A percentile compares a stretch with the other conserved stretches of the same genome.
Evolutionary conservation across 768 basidiomycete species (phyloP).

Genomic region (Rhodotorula diobovata): DNA sequence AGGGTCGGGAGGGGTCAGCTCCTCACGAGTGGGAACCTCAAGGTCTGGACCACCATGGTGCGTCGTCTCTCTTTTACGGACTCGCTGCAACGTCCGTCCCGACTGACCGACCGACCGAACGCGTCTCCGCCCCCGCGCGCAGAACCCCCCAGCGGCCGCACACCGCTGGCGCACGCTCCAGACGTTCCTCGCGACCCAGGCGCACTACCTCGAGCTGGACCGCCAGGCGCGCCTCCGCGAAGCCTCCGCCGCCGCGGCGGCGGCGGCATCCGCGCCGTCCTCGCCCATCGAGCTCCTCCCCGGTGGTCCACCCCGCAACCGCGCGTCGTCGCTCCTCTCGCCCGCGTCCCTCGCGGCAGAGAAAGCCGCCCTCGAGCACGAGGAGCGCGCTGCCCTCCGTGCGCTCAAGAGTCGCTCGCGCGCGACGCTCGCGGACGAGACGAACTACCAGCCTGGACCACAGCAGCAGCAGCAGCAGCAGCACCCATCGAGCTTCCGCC

Average conservation of each 20-base stretch:
- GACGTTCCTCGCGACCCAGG: constrained; percentile 75
- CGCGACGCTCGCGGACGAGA: constrained; percentile 7
- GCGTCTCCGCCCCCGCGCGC: background rate
- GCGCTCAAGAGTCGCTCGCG: constrained; percentile 14
- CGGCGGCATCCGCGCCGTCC: constrained; percentile 50
- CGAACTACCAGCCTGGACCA: constrained; percentile 1
- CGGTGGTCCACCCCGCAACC: constrained; percentile 58
- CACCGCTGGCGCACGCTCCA: constrained; percentile 77
- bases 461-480: no score
- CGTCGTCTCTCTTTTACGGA: constrained; percentile 42
- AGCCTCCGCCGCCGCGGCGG: constrained; percentile 58
- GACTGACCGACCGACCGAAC: no score
- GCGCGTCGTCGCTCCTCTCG: constrained; percentile 61
- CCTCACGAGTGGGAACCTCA: constrained; percentile 47
- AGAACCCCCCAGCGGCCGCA: constrained; percentile 88
- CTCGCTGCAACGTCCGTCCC: no score
- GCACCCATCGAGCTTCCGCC: background rate
- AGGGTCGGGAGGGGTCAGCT: constrained; percentile 43
- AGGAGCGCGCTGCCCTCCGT: constrained; percentile 29
- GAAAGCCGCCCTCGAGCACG: constrained; percentile 66
- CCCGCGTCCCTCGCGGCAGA: constrained; percentile 79
- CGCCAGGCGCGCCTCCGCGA: constrained; percentile 61
- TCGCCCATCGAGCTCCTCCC: constrained; percentile 52
- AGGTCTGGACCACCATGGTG: constrained; percentile 54
- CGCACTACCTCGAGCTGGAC: constrained; percentile 74